A percentile compares a stretch with the other conserved stretches of the same genome.
Evolutionary conservation across 495 filamentous ascomycete genomes (phyloP).

Genomic region (Penicillium simplicissimum): DNA sequence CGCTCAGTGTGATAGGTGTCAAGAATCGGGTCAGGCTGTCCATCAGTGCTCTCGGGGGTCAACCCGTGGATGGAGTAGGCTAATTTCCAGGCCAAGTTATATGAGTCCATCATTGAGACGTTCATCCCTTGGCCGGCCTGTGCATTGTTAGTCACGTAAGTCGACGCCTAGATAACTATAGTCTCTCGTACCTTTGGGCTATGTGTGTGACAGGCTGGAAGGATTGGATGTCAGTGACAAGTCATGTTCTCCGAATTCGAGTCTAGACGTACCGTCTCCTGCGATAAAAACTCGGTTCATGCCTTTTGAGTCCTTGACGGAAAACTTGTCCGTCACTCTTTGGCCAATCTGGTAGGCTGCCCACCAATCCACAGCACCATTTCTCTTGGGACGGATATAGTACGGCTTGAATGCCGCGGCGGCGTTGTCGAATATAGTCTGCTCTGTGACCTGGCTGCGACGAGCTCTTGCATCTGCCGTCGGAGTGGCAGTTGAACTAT

Average conservation of each 20-base stretch:
- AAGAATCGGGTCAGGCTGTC: slow-evolving; percentile 55
- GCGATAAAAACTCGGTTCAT: slow-evolving; percentile 63
- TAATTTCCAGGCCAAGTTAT: slow-evolving; percentile 86
- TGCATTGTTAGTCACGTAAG: neutral
- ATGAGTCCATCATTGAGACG: slow-evolving; percentile 79
- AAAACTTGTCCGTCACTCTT: slow-evolving; percentile 67
- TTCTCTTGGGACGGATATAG: slow-evolving; percentile 42
- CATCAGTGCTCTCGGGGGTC: slow-evolving; percentile 33
- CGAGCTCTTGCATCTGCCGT: slow-evolving; percentile 34
- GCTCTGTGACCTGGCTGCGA: slow-evolving; percentile 40
- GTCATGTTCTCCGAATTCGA: neutral
- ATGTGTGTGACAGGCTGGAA: slow-evolving; percentile 55
- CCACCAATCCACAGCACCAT: slow-evolving; percentile 60
- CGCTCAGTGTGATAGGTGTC: slow-evolving; percentile 72
- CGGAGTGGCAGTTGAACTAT: slow-evolving; percentile 20
- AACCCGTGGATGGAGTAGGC: slow-evolving; percentile 67
- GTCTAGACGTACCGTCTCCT: slow-evolving; percentile 51
- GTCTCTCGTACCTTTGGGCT: slow-evolving; percentile 61
- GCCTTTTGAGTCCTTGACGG: slow-evolving; percentile 53
- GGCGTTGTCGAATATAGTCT: slow-evolving; percentile 45
- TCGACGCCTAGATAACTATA: neutral
- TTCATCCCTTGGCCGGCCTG: slow-evolving; percentile 90
- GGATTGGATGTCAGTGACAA: slow-evolving; percentile 1
- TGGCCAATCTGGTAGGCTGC: slow-evolving; percentile 69
- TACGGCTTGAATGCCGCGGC: slow-evolving; percentile 49